phyloP scores from a whole-genome alignment of 192 early-diverging fungal genomes.

The Piromyces finnis region DNA sequence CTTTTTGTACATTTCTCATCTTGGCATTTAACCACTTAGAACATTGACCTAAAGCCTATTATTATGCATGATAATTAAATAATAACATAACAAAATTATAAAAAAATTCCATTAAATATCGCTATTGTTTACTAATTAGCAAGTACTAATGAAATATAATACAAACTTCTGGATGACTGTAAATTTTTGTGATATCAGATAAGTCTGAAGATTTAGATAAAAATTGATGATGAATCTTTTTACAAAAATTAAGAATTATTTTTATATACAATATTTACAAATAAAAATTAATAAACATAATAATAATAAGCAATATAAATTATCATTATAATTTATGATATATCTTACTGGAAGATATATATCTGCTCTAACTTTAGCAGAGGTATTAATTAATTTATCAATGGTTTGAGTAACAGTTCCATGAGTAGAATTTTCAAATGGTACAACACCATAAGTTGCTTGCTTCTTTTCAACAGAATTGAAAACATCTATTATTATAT shows the following conservation, averaged over 20 bases:
- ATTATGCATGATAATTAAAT: constrained; percentile 1
- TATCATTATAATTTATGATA: no score
- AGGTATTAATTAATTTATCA: constrained; percentile 49
- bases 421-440: constrained; percentile 86
- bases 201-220: constrained; percentile 7
- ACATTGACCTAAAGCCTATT: constrained; percentile 66
- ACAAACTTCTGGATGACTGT: constrained; percentile 36
- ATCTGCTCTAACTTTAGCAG: not conserved
- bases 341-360: not conserved
- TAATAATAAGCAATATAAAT: no score
- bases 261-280: no score
- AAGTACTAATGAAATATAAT: no score
- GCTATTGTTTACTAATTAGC: no score
- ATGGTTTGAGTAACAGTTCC: constrained; percentile 73
- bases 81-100: no score
- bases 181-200: constrained; percentile 55
- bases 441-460: constrained; percentile 76
- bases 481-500: constrained; percentile 52
- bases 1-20: constrained; percentile 47
- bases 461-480: constrained; percentile 49
- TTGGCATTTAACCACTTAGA: constrained; percentile 50
- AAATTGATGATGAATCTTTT: not conserved
- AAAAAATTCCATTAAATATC: no score
- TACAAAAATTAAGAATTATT: no score
- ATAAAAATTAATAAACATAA: no score